Percentiles rank a stretch among this genome's conserved stretches.
Evolutionary conservation across 2,329 filamentous ascomycete genomes (phyloP).

Genomic region (Hypoxylon sp.): DNA sequence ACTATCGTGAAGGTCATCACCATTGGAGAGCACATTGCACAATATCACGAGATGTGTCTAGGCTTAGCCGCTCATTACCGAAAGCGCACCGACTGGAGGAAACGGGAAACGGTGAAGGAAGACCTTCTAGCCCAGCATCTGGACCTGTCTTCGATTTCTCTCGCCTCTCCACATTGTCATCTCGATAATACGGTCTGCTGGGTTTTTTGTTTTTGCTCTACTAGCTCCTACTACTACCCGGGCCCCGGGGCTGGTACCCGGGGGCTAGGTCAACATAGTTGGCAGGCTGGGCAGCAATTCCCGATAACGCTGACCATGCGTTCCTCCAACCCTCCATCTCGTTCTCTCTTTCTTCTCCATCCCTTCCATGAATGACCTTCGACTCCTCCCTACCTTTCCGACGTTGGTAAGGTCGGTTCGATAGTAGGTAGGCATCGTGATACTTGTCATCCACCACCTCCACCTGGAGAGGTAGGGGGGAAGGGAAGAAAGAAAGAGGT

Average conservation of each 20-base stretch:
- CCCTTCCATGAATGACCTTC: too few relatives aligned
- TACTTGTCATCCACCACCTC: slow-evolving; percentile 7
- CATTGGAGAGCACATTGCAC: slow-evolving; percentile 35
- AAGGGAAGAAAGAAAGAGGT: not conserved
- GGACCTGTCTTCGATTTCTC: slow-evolving; percentile 17
- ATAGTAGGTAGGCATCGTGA: too few relatives aligned
- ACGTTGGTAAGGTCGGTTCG: slow-evolving; percentile 4
- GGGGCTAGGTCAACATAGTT: too few relatives aligned
- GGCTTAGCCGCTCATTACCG: slow-evolving; percentile 33
- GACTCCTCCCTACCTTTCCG: slow-evolving; percentile 1
- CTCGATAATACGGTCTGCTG: slow-evolving; percentile 28
- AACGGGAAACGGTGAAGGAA: slow-evolving; percentile 30
- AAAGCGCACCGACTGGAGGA: slow-evolving; percentile 35
- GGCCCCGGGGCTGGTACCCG: too few relatives aligned
- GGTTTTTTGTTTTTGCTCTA: too few relatives aligned
- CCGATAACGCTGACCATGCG: slow-evolving; percentile 8
- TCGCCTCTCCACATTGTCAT: slow-evolving; percentile 27
- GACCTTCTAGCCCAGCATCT: too few relatives aligned
- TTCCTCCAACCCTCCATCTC: not conserved
- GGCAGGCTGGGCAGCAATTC: slow-evolving; percentile 21
- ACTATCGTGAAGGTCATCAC: slow-evolving; percentile 18
- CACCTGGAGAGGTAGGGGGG: slow-evolving; percentile 6
- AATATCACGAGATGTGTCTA: slow-evolving; percentile 37
- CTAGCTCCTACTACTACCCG: too few relatives aligned
- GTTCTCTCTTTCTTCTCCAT: not conserved